Evolutionary conservation across 1,284 basidiomycete genomes (phyloP), one percentile per base, ranked within the genome.

Genomic region (Fomes fomentarius): DNA sequence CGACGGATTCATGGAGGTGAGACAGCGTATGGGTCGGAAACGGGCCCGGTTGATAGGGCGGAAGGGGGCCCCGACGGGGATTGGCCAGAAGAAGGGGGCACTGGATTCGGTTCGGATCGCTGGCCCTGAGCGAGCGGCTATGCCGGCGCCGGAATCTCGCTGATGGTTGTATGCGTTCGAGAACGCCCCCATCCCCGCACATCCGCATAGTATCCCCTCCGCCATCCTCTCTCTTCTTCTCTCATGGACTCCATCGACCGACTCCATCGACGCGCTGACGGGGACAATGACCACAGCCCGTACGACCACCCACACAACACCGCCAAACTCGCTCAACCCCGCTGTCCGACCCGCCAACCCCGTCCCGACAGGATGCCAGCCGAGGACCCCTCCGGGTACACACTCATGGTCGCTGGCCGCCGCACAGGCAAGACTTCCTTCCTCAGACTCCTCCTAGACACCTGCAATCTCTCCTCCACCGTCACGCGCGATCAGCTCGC

Each of bases 391-490:
- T 63, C 68, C 62, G 75, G 72, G 39, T 87, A 89, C 74, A 84
- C 84, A 61, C 75, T 90, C 69, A 85, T 91, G 73, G 90, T 90
- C 62, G 90, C 90, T 53, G 89, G 87, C 48, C 74, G 76, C 69
- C 78, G 80, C 71, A 82, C 85, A 74, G 90, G 89, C 71, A 93
- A 93, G 79, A 89, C 90, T 28, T 85, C 87, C 56, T 88, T 92
- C 65, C 83, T 92, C 64, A 82, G 85, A 59, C 86, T 89, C 60
- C 76, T 91, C 61, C 80, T 91, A 69, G 89, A 91, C 74, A 89
- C 89, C 62, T 81, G 80, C 74, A 74, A 78, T 66, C 76, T 89
- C 63, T 79, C 86, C 22, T 72, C 76, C 30, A 70, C 75, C 15
- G 79, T 81, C 52, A 76, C 79, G 50, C 81, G 80, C 66, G 87